A percentile compares a stretch with the other conserved stretches of the same genome.
These are phyloP conservation scores for Plasmodium knowlesi DNA, from an alignment of 169 alveolate species.

Conservation along the genomic window DNA sequence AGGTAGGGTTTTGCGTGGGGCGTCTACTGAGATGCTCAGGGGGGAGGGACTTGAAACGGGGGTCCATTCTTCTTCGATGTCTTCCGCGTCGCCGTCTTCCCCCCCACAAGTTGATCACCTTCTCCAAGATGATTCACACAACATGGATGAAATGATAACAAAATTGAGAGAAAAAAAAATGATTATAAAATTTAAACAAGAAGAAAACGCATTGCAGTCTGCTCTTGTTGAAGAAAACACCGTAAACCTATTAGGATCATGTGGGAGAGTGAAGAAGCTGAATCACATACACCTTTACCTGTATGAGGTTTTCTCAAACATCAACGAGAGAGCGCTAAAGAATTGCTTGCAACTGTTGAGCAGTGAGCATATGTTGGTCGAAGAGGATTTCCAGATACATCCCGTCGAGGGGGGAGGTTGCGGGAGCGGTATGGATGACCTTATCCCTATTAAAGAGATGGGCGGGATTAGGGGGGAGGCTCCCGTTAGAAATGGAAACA, in stretches of 20 bases:
- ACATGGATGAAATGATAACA: background rate
- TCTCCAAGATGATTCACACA: background rate
- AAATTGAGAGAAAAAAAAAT: background rate
- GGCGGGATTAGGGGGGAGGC: too few relatives aligned
- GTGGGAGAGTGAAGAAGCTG: conserved; percentile 25
- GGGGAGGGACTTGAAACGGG: background rate
- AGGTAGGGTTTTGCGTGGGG: background rate
- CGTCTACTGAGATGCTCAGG: background rate
- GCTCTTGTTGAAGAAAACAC: background rate
- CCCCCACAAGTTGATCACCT: too few relatives aligned
- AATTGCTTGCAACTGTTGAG: conserved; percentile 4
- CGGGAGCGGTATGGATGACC: background rate
- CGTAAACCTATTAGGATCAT: background rate
- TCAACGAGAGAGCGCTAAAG: background rate
- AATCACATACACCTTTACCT: conserved; percentile 18
- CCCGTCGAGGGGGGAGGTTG: background rate
- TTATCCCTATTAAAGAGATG: too few relatives aligned
- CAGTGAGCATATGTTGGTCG: background rate
- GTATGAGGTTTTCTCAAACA: background rate
- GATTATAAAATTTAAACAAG: conserved; percentile 17
- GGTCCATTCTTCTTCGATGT: background rate
- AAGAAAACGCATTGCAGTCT: background rate
- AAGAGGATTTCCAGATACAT: background rate
- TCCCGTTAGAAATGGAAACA: too few relatives aligned
- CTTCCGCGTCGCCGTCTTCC: too few relatives aligned